Evolutionary conservation across 805 yeast genomes (phyloP).

Genomic region (Sugiyamaella marilandica): DNA sequence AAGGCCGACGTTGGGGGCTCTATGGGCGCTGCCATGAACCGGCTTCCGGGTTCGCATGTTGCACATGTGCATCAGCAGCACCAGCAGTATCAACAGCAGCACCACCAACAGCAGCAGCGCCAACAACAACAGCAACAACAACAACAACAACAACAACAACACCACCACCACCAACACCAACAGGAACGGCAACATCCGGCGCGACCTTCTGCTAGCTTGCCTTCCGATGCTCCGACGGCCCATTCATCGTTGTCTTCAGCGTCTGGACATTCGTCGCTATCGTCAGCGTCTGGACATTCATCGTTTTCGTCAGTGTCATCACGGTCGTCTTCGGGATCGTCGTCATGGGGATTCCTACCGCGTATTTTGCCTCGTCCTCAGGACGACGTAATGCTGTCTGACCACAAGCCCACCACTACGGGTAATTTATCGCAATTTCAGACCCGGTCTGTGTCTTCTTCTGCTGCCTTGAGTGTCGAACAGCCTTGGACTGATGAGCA

Average conservation of each 20-base stretch:
- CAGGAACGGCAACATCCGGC: slow-evolving; percentile 7
- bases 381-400: slow-evolving; percentile 8
- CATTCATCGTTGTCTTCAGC: slow-evolving; percentile 6
- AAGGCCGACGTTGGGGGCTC: background rate
- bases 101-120: too few relatives aligned
- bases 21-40: background rate
- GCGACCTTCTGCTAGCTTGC: background rate
- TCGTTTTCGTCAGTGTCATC: slow-evolving; percentile 3
- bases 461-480: slow-evolving; percentile 4
- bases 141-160: slow-evolving; percentile 8
- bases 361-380: slow-evolving; percentile 18
- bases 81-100: background rate
- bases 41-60: background rate
- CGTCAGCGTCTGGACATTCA: slow-evolving; percentile 2
- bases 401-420: background rate
- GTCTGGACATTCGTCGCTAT: slow-evolving; percentile 4
- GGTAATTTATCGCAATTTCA: background rate
- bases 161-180: slow-evolving; percentile 4
- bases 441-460: slow-evolving; percentile 8
- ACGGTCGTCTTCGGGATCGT: slow-evolving; percentile 4
- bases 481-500: slow-evolving; percentile 6
- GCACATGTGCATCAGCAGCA: slow-evolving; percentile 11
- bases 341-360: slow-evolving; percentile 8
- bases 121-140: slow-evolving; percentile 6
- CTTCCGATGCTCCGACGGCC: background rate